Evolutionary conservation across 2,329 filamentous ascomycete genomes (phyloP).

Genomic region (Aspergillus floridensis): DNA sequence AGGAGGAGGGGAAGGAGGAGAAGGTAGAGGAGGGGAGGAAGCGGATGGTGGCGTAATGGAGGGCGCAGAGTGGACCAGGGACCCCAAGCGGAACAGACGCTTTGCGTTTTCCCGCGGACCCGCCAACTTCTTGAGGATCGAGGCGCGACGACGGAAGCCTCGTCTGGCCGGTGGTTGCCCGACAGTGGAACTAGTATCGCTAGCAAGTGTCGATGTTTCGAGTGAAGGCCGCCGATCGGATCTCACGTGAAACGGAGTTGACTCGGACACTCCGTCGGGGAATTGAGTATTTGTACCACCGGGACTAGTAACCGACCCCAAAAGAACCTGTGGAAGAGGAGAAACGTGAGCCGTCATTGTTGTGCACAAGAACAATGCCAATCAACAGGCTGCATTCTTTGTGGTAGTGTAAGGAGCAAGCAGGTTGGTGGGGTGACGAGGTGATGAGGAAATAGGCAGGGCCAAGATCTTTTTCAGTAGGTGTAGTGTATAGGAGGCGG

Average conservation of each 20-base stretch:
- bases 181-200: conserved; percentile 17
- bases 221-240: conserved; percentile 25
- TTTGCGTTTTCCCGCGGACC: conserved; percentile 48
- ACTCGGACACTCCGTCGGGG: conserved; percentile 20
- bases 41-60: conserved; percentile 23
- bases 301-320: conserved; percentile 23
- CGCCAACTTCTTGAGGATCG: conserved; percentile 43
- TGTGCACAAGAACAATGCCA: conserved; percentile 19
- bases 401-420: neutral
- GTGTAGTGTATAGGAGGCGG: too few relatives aligned
- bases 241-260: conserved; percentile 22
- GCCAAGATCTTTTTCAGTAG: too few relatives aligned
- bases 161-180: conserved; percentile 29
- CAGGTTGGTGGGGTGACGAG: neutral
- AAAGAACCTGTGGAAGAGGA: conserved; percentile 27
- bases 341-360: conserved; percentile 34
- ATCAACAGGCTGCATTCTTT: conserved; percentile 18
- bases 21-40: conserved; percentile 20
- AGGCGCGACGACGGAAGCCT: conserved; percentile 22
- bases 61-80: conserved; percentile 24
- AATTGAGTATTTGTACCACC: conserved; percentile 19
- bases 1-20: conserved; percentile 17
- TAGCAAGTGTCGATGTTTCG: conserved; percentile 16
- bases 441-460: too few relatives aligned
- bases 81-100: conserved; percentile 44